Evolutionary conservation across 371 early-diverging fungal genomes (phyloP).

Genomic region (Mortierella sp.): DNA sequence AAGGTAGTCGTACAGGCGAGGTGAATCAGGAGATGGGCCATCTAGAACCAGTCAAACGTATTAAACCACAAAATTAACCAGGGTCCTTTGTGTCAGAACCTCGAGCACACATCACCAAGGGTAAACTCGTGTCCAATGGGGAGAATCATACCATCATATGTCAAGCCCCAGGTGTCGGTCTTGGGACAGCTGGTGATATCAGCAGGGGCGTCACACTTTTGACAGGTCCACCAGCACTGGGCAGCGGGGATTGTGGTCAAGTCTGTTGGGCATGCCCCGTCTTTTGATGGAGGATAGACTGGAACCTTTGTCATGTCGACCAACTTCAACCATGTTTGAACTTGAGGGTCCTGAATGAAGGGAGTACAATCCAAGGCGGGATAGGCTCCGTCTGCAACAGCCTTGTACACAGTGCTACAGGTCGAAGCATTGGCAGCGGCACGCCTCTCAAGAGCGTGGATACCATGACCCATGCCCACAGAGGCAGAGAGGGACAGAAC

Average conservation of each 20-base stretch:
- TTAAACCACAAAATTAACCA: too few species aligned
- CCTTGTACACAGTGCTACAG: slow-evolving; percentile 19
- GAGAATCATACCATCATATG: slow-evolving; percentile 51
- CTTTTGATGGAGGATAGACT: slow-evolving; percentile 23
- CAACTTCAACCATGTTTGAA: slow-evolving; percentile 34
- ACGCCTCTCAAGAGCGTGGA: slow-evolving; percentile 21
- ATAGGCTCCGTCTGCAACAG: slow-evolving; percentile 28
- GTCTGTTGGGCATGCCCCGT: slow-evolving; percentile 34
- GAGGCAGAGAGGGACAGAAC: slow-evolving; percentile 22
- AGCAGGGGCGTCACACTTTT: slow-evolving; percentile 38
- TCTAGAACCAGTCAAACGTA: neutral
- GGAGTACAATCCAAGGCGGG: slow-evolving; percentile 43
- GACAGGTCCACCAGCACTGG: slow-evolving; percentile 51
- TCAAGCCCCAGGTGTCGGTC: slow-evolving; percentile 63
- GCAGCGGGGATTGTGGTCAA: slow-evolving; percentile 27
- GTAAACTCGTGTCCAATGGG: too few species aligned
- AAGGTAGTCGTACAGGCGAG: too few species aligned
- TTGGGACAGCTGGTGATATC: slow-evolving; percentile 40
- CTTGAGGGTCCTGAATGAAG: slow-evolving; percentile 44
- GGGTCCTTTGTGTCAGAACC: too few species aligned
- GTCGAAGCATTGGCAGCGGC: slow-evolving; percentile 8
- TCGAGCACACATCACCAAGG: too few species aligned
- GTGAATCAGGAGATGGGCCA: too few species aligned
- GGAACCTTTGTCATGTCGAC: slow-evolving; percentile 40
- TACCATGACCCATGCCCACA: slow-evolving; percentile 20